phyloP scores from a whole-genome alignment of 352 stramenopile genomes.

The Phytophthora lateralis region DNA sequence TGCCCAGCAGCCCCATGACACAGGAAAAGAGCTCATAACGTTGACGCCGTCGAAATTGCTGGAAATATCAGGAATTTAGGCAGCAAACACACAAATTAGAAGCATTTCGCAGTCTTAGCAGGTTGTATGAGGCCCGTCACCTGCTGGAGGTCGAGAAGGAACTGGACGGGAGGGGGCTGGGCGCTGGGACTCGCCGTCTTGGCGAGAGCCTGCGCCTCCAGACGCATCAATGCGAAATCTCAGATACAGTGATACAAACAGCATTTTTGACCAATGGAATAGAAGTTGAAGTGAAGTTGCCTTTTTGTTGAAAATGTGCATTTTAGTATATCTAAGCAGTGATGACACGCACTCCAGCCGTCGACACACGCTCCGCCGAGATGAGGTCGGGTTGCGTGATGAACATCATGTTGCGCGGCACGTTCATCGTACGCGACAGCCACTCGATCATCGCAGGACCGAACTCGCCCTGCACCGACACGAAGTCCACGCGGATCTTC shows the following conservation, averaged over 20 bases:
- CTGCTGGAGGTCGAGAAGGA: slow-evolving; percentile 27
- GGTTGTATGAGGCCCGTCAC: neutral
- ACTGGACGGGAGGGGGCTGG: slow-evolving; percentile 8
- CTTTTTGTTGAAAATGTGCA: neutral
- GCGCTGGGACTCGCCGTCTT: neutral
- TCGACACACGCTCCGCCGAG: slow-evolving; percentile 67
- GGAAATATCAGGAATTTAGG: slow-evolving; percentile 3
- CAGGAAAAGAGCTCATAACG: slow-evolving; percentile 62
- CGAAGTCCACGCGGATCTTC: slow-evolving; percentile 79
- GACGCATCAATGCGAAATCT: slow-evolving; percentile 12
- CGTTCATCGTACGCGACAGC: slow-evolving; percentile 61
- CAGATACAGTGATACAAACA: neutral
- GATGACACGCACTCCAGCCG: slow-evolving; percentile 81
- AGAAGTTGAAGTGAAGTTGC: slow-evolving; percentile 6
- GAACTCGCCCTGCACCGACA: slow-evolving; percentile 62
- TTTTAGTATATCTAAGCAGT: slow-evolving; percentile 43
- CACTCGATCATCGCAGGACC: slow-evolving; percentile 75
- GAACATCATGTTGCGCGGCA: slow-evolving; percentile 90
- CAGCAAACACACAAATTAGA: neutral
- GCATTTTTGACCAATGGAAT: slow-evolving; percentile 1
- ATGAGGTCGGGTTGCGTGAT: slow-evolving; percentile 80
- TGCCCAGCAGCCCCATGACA: slow-evolving; percentile 45
- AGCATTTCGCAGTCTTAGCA: neutral
- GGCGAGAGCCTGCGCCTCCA: slow-evolving; percentile 10
- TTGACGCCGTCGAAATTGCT: slow-evolving; percentile 58